Base-by-base conservation (phyloP, 768 basidiomycete species). In the Galerina sulciceps region DNA sequence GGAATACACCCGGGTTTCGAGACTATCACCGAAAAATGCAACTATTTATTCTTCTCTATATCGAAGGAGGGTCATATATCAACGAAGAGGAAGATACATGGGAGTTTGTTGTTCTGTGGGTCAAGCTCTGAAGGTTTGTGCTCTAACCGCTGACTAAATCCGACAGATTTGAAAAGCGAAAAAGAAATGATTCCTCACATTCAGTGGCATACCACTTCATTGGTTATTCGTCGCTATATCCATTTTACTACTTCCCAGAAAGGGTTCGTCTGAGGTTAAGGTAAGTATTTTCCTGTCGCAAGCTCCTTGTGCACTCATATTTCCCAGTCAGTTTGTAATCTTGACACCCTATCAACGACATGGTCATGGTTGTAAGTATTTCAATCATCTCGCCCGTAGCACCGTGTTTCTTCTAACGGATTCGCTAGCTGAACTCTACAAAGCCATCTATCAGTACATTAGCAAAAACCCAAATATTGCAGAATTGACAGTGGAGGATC, bases 401-500 rank as follows among this genome's bases (percentile, higher is more conserved):
- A 41, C 3, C n/a, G 50, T 58, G 18, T 20, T 41, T 18, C 10
- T 52, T 26, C 22, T 31, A 41, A 40, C 20, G 45, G 10, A 53
- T 4, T 45, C 18, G 8, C 15, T 14, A 96, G 94, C 95, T 48
- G 87, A 90, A 61, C 84, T 99, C 11, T 99, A 97, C 79, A 84
- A 78, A 44, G 86, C 94, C 0, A 88, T 94, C 53, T 96, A 96
- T 76, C 81, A 87, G 67, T 84, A 92, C 67, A 82, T 91, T 17
- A 71, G 91, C 42, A 76, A 82, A 13, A 83, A 83, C 47, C 79
- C 87, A 1, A 76, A 83, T 49, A 85, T 96, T 38, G 88, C 91
- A n/a, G 96, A 99, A 72, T 76, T 99, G 41, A 97, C 95, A 1
- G 92, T 99, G 18, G 97, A 99, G 75, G 97, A 99, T 71, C 97